These are phyloP conservation scores for Boletus patriciae DNA, from an alignment of 768 basidiomycete species.

Conservation along the genomic window DNA sequence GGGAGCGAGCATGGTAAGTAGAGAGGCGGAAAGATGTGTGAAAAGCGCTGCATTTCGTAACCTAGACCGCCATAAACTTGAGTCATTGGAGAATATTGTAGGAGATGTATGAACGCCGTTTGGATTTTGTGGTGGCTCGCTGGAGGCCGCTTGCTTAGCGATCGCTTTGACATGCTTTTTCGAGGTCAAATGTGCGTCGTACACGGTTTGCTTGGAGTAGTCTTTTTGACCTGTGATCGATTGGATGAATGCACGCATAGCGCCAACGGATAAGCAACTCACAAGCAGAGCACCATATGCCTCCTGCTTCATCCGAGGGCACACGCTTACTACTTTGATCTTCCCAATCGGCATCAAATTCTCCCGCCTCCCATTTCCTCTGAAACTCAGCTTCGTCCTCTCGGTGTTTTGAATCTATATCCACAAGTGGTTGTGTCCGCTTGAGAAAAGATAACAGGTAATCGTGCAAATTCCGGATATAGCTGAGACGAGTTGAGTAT, in stretches of 20 bases:
- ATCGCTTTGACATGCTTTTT: constrained; percentile 94
- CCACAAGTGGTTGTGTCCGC: constrained; percentile 79
- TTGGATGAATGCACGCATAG: constrained; percentile 2
- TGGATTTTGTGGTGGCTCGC: constrained; percentile 35
- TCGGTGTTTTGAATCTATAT: constrained; percentile 66
- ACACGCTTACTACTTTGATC: constrained; percentile 42
- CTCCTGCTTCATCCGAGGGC: constrained; percentile 46
- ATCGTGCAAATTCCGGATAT: constrained; percentile 76
- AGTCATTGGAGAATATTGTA: constrained; percentile 36
- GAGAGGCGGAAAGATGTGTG: constrained; percentile 65
- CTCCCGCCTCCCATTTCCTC: constrained; percentile 73
- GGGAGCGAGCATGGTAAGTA: constrained; percentile 62
- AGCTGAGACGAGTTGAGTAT: constrained; percentile 46
- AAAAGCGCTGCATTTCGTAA: constrained; percentile 65
- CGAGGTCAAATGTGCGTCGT: constrained; percentile 91
- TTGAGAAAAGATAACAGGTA: constrained; percentile 88
- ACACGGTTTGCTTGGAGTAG: constrained; percentile 97
- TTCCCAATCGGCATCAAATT: constrained; percentile 73
- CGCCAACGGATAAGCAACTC: constrained; percentile 36
- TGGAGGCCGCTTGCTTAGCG: constrained; percentile 62
- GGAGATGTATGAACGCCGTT: constrained; percentile 29
- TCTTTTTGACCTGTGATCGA: constrained; percentile 75
- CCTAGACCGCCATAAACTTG: constrained; percentile 42
- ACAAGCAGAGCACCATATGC: constrained; percentile 96
- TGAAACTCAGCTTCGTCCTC: constrained; percentile 71